Evolutionary conservation across 2,329 filamentous ascomycete genomes (phyloP), one percentile per base, ranked within the genome.

Genomic region (Curvularia sp.): DNA sequence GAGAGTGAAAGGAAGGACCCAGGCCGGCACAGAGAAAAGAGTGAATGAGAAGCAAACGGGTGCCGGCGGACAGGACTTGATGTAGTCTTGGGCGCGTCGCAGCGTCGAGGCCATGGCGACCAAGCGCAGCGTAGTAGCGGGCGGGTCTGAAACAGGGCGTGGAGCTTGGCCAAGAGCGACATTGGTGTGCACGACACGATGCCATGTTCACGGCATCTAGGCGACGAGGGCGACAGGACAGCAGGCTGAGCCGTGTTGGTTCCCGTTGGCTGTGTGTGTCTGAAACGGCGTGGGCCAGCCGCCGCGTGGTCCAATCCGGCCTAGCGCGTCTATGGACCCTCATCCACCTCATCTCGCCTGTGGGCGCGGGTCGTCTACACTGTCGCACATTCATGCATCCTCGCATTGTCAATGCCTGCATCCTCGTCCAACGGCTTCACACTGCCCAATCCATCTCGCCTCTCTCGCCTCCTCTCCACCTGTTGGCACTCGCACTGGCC

Each of bases 131-230:
- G 64, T 68, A 67, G 70, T 65, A 58, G 60, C 62, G 59, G 62
- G 49, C 50, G 70, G 67, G 71, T 73, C 65, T 76, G 74, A 77
- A 77, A 77, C 74, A 57, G 12, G 32, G 34, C 47, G 30, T 36
- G 32, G 47, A 49, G 53, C 73, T 75, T 74, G 72, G 73, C 72
- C 38, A 28, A 57, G 59, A 64, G 65, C 62, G 66, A 50, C 63
- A 65, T 25, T 42, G 39, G 70, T 67, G 70, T 72, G 70, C 62
- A 52, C 55, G 23, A 48, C 52, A 60, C 69, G 63, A 69, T 69
- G 59, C 65, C 69, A 58, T 36, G 66, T 71, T 67, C 60, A 64
- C 61, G 57, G 55, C 57, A 30, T n/a, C n/a, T n/a, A n/a, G n/a
- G n/a, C n/a, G 63, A 60, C 67, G 66, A 68, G 38, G 47, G 34